Evolutionary conservation across 2,329 filamentous ascomycete species (phyloP).

Genomic region (Penicillium sp.): DNA sequence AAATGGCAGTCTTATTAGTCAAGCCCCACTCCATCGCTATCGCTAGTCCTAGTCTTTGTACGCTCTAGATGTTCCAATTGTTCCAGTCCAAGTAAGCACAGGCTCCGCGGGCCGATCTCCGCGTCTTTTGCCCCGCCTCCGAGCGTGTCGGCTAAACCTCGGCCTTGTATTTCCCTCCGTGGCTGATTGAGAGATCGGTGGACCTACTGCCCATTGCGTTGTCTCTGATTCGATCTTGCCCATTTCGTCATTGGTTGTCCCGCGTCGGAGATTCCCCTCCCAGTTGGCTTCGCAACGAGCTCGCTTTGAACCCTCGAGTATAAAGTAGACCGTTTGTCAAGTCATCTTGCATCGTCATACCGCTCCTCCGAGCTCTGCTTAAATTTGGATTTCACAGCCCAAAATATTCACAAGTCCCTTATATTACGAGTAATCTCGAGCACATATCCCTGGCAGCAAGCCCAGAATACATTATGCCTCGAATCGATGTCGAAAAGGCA

Average conservation of each 20-base stretch:
- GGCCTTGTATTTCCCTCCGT: slow-evolving; percentile 23
- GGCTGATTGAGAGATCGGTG: slow-evolving; percentile 19
- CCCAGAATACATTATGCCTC: slow-evolving; percentile 29
- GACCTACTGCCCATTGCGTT: background rate
- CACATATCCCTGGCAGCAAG: background rate
- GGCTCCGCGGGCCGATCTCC: slow-evolving; percentile 22
- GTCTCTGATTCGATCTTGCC: background rate
- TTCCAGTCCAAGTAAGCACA: background rate
- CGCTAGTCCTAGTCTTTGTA: background rate
- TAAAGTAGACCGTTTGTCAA: background rate
- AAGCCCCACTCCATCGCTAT: background rate
- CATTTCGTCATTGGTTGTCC: background rate
- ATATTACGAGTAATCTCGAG: too few species aligned
- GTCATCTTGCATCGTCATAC: background rate
- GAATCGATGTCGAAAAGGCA: slow-evolving; percentile 50
- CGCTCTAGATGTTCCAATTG: background rate
- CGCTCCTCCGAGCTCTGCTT: background rate
- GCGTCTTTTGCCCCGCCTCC: slow-evolving; percentile 5
- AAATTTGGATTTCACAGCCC: background rate
- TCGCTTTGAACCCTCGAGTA: background rate
- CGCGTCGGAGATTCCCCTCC: background rate
- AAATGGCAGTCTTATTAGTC: background rate
- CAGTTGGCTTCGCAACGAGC: background rate
- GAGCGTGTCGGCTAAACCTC: slow-evolving; percentile 31
- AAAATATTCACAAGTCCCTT: background rate